Evolutionary conservation across 2,329 filamentous ascomycete genomes (phyloP), one percentile per base, ranked within the genome.

Genomic region (Ascochyta lentis): DNA sequence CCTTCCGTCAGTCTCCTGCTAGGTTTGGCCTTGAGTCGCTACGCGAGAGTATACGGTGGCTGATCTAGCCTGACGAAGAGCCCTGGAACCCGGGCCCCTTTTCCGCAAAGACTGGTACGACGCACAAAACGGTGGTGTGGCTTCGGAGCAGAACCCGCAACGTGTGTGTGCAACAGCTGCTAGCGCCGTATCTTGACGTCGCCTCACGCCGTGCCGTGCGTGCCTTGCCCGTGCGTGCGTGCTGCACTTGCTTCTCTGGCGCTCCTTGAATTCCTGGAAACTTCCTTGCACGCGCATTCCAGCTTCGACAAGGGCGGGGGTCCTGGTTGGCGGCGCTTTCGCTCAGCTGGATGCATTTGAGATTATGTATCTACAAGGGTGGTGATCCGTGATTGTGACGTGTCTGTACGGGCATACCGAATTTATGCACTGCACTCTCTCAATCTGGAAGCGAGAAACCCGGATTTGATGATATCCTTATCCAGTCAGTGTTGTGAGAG

Each of bases 151-250:
- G 27, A 10, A n/a, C 47, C 53, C 47, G 47, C 42, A 42, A 46
- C 53, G 47, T 47, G 47, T 46, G 13, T 38, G 53, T 43, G 42
- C 53, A 26, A 51, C 53, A n/a, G 12, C 15, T 27, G 37, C 37
- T n/a, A 7, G 23, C 39, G 22, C 39, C 51, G 38, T 27, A 31
- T 39, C 37, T 39, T 39, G 37, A 39, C 34, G 10, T 39, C 37
- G 37, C 19, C 4, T 5, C 10, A 22, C 12, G 34, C 12, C 19
- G 35, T 38, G 34, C 16, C 16, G 34, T 9, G 19, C 19, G 10
- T 12, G 13, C 15, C n/a, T 27, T 6, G 24, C n/a, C 22, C 22
- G 23, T 27, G 15, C 3, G 39, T 41, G 15, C 3, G 39, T 41
- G 39, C 19, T 27, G 39, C 4, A 6, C 22, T n/a, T 24, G 38